A percentile compares a stretch with the other conserved stretches of the same genome.
phyloP scores from a whole-genome alignment of 192 early-diverging fungal species.

The Coemansia sp. region DNA sequence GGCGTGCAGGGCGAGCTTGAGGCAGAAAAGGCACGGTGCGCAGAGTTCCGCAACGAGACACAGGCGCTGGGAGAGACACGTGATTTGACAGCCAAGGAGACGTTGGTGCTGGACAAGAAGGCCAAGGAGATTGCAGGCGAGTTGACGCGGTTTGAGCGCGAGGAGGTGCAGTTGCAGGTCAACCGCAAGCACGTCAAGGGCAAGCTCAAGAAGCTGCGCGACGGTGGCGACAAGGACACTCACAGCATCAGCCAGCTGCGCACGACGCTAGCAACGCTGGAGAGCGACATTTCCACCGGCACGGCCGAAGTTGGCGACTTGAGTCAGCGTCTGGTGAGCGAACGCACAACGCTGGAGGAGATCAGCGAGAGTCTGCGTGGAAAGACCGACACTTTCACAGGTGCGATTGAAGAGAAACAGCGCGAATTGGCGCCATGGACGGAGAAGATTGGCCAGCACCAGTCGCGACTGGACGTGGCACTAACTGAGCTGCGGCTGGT shows the following conservation, averaged over 20 bases:
- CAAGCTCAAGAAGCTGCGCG: constrained; percentile 77
- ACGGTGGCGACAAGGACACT: constrained; percentile 66
- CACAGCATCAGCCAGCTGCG: constrained; percentile 60
- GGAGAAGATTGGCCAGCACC: constrained; percentile 75
- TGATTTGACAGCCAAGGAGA: constrained; percentile 59
- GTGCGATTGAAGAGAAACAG: constrained; percentile 82
- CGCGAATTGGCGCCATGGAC: constrained; percentile 82
- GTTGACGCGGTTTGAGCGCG: constrained; percentile 68
- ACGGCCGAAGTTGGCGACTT: constrained; percentile 62
- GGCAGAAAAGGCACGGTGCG: constrained; percentile 61
- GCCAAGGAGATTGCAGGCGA: constrained; percentile 59
- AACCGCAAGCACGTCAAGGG: constrained; percentile 76
- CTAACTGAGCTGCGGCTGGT: constrained; percentile 80
- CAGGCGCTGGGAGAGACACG: constrained; percentile 63
- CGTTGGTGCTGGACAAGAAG: constrained; percentile 62
- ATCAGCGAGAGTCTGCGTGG: constrained; percentile 79
- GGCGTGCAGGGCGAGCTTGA: constrained; percentile 58
- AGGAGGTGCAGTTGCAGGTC: constrained; percentile 83
- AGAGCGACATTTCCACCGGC: constrained; percentile 60
- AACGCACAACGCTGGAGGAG: constrained; percentile 71
- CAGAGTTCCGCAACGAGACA: constrained; percentile 62
- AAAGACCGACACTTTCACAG: constrained; percentile 82
- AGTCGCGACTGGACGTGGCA: constrained; percentile 73
- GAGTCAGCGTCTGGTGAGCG: constrained; percentile 60
- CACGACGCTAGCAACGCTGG: constrained; percentile 68